Evolutionary conservation across 495 filamentous ascomycete species (phyloP).

Genomic region (Parmelia sp.): DNA sequence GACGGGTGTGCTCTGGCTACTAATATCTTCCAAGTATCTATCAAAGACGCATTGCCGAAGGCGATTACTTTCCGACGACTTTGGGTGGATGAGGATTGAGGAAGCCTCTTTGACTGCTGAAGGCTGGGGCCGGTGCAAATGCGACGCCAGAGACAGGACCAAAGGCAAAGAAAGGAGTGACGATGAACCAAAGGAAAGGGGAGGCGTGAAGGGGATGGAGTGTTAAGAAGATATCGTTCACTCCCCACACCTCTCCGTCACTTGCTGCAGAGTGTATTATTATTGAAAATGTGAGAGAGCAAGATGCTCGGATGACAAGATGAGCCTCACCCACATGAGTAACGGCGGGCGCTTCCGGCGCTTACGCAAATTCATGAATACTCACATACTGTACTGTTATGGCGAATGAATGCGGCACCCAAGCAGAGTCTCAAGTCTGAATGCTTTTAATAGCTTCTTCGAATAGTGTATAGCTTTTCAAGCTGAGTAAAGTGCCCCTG

Average conservation of each 20-base stretch:
- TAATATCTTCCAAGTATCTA: background rate
- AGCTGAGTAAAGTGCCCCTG: background rate
- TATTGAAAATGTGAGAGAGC: background rate
- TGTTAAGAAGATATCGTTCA: background rate
- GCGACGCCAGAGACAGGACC: background rate
- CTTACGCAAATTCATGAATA: slow-evolving; percentile 9
- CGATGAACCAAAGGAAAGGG: slow-evolving; percentile 20
- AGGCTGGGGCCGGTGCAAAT: background rate
- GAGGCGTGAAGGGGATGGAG: background rate
- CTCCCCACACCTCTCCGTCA: slow-evolving; percentile 19
- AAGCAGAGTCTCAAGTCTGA: too few relatives aligned
- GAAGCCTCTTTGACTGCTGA: background rate
- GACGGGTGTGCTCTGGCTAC: slow-evolving; percentile 23
- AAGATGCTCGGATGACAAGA: background rate
- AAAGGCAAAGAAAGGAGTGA: slow-evolving; percentile 26
- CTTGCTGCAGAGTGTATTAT: slow-evolving; percentile 3
- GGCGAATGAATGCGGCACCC: too few relatives aligned
- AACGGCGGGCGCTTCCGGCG: slow-evolving; percentile 7
- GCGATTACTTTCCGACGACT: background rate
- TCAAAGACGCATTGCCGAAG: slow-evolving; percentile 17
- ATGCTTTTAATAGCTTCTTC: too few relatives aligned
- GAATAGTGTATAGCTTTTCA: background rate
- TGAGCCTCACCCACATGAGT: background rate
- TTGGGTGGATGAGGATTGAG: background rate
- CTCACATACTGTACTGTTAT: too few relatives aligned